Evolutionary conservation across 345 rosid species (phyloP), one percentile per base, ranked within the genome.

Genomic region (Lepidium africanum): DNA sequence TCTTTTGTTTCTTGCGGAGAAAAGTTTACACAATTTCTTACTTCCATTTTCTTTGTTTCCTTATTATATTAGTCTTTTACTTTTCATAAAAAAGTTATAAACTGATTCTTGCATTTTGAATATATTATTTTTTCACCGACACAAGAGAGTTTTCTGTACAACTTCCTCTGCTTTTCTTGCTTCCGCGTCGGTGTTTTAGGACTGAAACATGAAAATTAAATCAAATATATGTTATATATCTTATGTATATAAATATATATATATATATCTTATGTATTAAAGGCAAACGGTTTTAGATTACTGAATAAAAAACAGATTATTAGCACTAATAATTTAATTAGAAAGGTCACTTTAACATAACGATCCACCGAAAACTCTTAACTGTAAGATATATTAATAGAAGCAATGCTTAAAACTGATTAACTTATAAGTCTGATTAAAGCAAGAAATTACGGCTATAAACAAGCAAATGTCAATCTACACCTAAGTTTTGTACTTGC

Each of bases 51-150:
- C 40, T 53, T 35, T 55, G 37, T 36, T 10, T 36, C 37, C 10
- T 21, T 36, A 33, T 53, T 53, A 53, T 7, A 32, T n/a, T n/a
- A 55, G 25, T 35, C 25, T 13, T 55, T 10, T 36, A 7, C 60
- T 37, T 56, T 56, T 36, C 30, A 10, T 55, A 36, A 54, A 23
- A 59, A 59, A 59, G 49, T n/a, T 11, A 21, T 38, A 8, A 58
- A 58, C 64, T 7, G 19, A n/a, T 25, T 59, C 64, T 40, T 59
- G 49, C 8, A 25, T 41, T 30, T 30, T 40, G 9, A 4, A 59
- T 59, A 59, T 23, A 8, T 39, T 39, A 30, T 49, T 25, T 59
- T 14, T 14, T 59, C 65, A 59, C 65, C 65, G 65, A 42, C 65
- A 9, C 50, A 59, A 6, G 37, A 59, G 33, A 59, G 38, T 59